A percentile compares a stretch with the other conserved stretches of the same genome.
These are phyloP conservation scores for Botryotinia convoluta DNA, from an alignment of 2,329 filamentous ascomycete species.

Conservation along the genomic window DNA sequence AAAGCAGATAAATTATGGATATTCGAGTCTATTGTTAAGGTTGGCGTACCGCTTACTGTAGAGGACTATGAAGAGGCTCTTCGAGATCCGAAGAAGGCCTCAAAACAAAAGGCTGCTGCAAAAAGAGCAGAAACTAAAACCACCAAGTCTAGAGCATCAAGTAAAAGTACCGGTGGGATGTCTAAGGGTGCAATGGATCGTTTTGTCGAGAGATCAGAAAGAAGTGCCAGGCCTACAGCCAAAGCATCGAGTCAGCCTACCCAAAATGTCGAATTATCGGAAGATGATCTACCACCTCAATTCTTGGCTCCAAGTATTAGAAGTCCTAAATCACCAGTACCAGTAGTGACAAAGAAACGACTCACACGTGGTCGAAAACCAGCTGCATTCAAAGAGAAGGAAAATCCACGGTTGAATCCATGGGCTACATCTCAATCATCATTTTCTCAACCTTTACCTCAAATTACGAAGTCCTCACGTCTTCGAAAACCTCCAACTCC, in stretches of 20 bases:
- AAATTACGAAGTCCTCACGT: slow-evolving; percentile 9
- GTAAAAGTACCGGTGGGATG: slow-evolving; percentile 33
- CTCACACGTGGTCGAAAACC: slow-evolving; percentile 1
- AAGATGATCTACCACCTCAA: slow-evolving; percentile 27
- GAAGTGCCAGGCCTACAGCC: slow-evolving; percentile 12
- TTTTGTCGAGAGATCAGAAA: slow-evolving; percentile 38
- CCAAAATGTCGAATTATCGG: neutral
- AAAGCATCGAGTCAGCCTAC: slow-evolving; percentile 17
- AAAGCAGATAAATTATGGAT: slow-evolving; percentile 67
- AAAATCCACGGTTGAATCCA: slow-evolving; percentile 14
- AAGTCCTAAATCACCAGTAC: neutral
- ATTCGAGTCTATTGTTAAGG: slow-evolving; percentile 58
- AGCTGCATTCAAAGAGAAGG: slow-evolving; percentile 1
- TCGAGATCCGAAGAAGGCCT: slow-evolving; percentile 31
- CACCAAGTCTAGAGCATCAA: slow-evolving; percentile 1
- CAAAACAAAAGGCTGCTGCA: slow-evolving; percentile 28
- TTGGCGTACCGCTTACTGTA: slow-evolving; percentile 63
- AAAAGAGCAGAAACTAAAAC: slow-evolving; percentile 29
- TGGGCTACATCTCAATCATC: slow-evolving; percentile 14
- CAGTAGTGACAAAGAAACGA: neutral
- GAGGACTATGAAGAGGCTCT: slow-evolving; percentile 58
- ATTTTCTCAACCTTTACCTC: slow-evolving; percentile 8
- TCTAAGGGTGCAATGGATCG: slow-evolving; percentile 38
- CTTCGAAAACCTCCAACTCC: neutral
- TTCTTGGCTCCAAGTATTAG: slow-evolving; percentile 8